Conservation (phyloP, 1,284 basidiomycete genomes). For the Trametes polyzona region DNA sequence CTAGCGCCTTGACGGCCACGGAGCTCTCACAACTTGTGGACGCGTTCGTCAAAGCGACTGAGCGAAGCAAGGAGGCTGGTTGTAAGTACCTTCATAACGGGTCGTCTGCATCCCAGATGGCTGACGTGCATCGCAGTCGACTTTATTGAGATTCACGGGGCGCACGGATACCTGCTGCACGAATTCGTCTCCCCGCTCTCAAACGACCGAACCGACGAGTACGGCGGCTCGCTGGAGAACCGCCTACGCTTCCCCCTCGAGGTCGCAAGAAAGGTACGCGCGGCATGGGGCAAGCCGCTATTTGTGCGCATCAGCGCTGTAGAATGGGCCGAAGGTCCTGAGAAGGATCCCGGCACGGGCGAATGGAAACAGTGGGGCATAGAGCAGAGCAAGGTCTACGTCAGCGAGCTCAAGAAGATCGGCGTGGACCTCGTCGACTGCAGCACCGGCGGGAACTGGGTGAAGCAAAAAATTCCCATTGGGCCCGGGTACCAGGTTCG, state of each 20-base stretch:
- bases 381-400: conserved; percentile 71
- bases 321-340: conserved; percentile 79
- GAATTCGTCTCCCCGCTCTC: conserved; percentile 72
- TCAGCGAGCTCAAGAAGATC: conserved; percentile 57
- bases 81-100: conserved; percentile 47
- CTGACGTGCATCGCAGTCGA: conserved; percentile 52
- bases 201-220: conserved; percentile 70
- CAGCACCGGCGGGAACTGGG: conserved; percentile 72
- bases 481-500: conserved; percentile 69
- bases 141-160: conserved; percentile 80
- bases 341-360: conserved; percentile 54
- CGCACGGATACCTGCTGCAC: conserved; percentile 71
- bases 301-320: conserved; percentile 77
- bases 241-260: conserved; percentile 71
- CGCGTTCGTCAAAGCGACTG: conserved; percentile 66
- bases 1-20: conserved; percentile 54
- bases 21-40: conserved; percentile 66
- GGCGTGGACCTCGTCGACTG: conserved; percentile 78
- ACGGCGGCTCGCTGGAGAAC: conserved; percentile 79
- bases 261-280: conserved; percentile 55
- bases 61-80: conserved; percentile 63
- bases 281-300: conserved; percentile 71
- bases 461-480: conserved; percentile 59
- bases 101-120: background rate
- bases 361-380: conserved; percentile 75